These are phyloP conservation scores for Salix dunnii DNA, from an alignment of 345 rosid species.

Conservation along the genomic window DNA sequence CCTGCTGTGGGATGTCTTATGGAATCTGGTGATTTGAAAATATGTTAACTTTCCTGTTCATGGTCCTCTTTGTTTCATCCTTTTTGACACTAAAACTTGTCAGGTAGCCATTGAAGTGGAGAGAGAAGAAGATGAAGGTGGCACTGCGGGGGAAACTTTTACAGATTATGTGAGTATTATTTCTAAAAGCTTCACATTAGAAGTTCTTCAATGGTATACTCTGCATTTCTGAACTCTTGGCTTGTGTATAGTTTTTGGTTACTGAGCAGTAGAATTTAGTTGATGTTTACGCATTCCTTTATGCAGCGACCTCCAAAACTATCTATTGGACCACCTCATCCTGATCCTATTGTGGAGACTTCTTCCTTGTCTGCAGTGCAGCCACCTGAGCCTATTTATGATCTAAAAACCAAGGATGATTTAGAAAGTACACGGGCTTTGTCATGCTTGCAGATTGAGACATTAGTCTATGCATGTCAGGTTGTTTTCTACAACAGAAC, in stretches of 20 bases:
- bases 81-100: slow-evolving; percentile 21
- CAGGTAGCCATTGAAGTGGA: slow-evolving; percentile 97
- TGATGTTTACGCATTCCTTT: slow-evolving; percentile 6
- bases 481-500: slow-evolving; percentile 39
- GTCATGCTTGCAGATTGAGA: slow-evolving; percentile 99
- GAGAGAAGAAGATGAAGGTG: slow-evolving; percentile 99
- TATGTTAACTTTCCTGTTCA: slow-evolving; percentile 2
- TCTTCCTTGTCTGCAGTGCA: slow-evolving; percentile 94
- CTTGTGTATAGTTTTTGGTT: slow-evolving; percentile 8
- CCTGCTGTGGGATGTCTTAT: not conserved
- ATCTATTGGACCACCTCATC: slow-evolving; percentile 92
- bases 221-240: not conserved
- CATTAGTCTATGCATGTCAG: slow-evolving; percentile 95
- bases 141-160: slow-evolving; percentile 85
- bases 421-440: slow-evolving; percentile 67
- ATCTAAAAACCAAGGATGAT: slow-evolving; percentile 65
- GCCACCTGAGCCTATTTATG: slow-evolving; percentile 91
- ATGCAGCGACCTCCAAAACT: slow-evolving; percentile 84
- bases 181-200: slow-evolving; percentile 10
- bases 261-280: slow-evolving; percentile 3
- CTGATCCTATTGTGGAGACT: slow-evolving; percentile 95
- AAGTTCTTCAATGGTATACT: not conserved
- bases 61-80: not conserved
- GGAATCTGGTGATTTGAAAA: not conserved
- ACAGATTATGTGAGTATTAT: slow-evolving; percentile 78